Evolutionary conservation across 352 stramenopile species (phyloP), one percentile per base, ranked within the genome.

Genomic region (Phytopythium aichiense): DNA sequence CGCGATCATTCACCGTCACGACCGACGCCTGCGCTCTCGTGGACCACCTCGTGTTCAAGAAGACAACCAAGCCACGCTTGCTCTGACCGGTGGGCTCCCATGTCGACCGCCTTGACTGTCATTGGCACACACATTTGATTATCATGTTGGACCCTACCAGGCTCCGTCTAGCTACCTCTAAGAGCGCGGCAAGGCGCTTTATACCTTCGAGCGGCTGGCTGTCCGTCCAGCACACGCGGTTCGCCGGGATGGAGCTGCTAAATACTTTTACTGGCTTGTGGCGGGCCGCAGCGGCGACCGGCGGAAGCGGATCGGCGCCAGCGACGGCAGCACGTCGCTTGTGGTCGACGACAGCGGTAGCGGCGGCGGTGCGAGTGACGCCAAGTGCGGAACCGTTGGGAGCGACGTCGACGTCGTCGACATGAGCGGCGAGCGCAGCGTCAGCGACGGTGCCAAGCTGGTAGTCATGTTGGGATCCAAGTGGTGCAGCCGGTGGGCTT

Each of bases 11-110:
- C 60, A 94, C 83, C 1, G 72, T 89, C 30, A 86, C 77, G 48
- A 94, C 83, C 1, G 85, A 94, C 60, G 85, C 81, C 9, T 90
- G 77, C 35, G 79, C 85, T 28, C 71, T 92, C 16, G 57, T 66
- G 40, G 74, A 89, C 35, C 67, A 86, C 28, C 57, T 87, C 25
- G 66, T 86, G 13, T 80, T 87, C 43, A 84, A 75, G 51, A 79
- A 80, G 28, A 86, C 76, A 20, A 11, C 52, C 2, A 76, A 63
- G 35, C 35, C 54, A 25, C 48, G 42, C 13, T 49, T 49, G 22
- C 20, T 33, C n/a, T 51, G 16, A 50, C 1, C 6, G 30, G 33
- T 18, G 18, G 46, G 30, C 42, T 12, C 7, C 12, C 4, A 16
- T 8, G 37, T 22, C 22, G 31, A 30, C 9, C 16, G 25, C 6